Evolutionary conservation across 2,329 filamentous ascomycete species (phyloP).

Genomic region (Hysterium pulicare): DNA sequence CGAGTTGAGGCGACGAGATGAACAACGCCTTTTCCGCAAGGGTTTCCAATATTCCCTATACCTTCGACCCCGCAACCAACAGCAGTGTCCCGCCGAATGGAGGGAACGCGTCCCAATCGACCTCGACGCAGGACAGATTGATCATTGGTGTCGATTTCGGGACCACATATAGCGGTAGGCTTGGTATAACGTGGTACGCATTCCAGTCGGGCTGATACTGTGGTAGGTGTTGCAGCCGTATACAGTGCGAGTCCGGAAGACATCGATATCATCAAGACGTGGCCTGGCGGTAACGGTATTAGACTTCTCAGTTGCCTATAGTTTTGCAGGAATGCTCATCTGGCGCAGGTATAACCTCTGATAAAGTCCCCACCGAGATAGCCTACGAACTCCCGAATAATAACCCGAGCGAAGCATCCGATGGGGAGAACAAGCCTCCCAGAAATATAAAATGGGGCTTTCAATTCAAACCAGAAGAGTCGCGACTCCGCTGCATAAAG

Average conservation of each 20-base stretch:
- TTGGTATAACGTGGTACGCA: not conserved
- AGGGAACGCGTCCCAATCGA: constrained; percentile 11
- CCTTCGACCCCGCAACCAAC: constrained; percentile 28
- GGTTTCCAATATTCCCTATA: constrained; percentile 29
- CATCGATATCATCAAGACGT: constrained; percentile 76
- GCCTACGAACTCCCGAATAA: constrained; percentile 43
- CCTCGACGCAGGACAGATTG: constrained; percentile 54
- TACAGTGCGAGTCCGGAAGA: constrained; percentile 76
- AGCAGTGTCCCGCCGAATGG: constrained; percentile 15
- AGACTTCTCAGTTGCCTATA: not conserved
- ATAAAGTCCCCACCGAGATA: constrained; percentile 81
- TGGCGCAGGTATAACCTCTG: constrained; percentile 63
- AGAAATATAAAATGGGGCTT: constrained; percentile 68
- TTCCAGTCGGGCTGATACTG: constrained; percentile 4
- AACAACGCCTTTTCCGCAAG: constrained; percentile 20
- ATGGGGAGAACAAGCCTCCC: constrained; percentile 17
- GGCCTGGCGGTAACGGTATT: constrained; percentile 73
- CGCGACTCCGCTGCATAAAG: constrained; percentile 76
- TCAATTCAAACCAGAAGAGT: constrained; percentile 74
- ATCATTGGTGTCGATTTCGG: constrained; percentile 81
- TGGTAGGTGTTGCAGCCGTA: constrained; percentile 62
- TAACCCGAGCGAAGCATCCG: constrained; percentile 9
- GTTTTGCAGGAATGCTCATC: not conserved
- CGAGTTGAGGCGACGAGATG: constrained; percentile 9
- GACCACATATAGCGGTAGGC: constrained; percentile 71